Conservation (phyloP, 2,329 filamentous ascomycete genomes). For the Tolypocladium capitatum region DNA sequence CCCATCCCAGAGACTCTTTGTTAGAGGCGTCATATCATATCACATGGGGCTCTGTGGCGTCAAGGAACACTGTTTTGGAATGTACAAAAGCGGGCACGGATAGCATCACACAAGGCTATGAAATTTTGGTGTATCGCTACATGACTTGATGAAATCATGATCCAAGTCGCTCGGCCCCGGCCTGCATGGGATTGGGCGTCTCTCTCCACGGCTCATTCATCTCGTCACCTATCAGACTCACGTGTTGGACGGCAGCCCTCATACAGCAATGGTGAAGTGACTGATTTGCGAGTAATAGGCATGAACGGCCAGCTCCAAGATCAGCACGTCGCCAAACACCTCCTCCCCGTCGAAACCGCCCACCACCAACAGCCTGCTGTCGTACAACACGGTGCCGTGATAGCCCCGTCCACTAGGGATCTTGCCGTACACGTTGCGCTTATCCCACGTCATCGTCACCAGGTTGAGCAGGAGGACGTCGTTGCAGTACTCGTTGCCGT, state of each 20-base stretch:
- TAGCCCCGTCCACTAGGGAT: conserved; percentile 52
- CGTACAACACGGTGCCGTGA: conserved; percentile 52
- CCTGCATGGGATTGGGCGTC: not conserved
- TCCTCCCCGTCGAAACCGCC: conserved; percentile 56
- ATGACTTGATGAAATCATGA: not conserved
- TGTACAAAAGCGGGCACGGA: not conserved
- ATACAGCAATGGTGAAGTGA: conserved; percentile 58
- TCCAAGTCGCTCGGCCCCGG: not conserved
- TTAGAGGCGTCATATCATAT: not conserved
- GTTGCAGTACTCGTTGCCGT: conserved; percentile 56
- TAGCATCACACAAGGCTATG: not conserved
- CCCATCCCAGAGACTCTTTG: not conserved
- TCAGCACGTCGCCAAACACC: conserved; percentile 55
- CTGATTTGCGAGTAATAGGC: conserved; percentile 63
- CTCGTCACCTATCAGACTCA: not conserved
- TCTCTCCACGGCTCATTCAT: not conserved
- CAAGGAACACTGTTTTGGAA: not conserved
- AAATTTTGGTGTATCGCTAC: not conserved
- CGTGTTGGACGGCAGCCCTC: not conserved
- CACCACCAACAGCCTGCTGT: conserved; percentile 49
- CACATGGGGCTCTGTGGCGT: not conserved
- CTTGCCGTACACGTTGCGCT: conserved; percentile 49
- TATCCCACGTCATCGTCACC: conserved; percentile 64
- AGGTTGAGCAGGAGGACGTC: conserved; percentile 56
- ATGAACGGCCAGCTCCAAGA: conserved; percentile 55